These are phyloP conservation scores for Diaporthe sp. DNA, from an alignment of 2,329 filamentous ascomycete genomes.

Conservation along the genomic window DNA sequence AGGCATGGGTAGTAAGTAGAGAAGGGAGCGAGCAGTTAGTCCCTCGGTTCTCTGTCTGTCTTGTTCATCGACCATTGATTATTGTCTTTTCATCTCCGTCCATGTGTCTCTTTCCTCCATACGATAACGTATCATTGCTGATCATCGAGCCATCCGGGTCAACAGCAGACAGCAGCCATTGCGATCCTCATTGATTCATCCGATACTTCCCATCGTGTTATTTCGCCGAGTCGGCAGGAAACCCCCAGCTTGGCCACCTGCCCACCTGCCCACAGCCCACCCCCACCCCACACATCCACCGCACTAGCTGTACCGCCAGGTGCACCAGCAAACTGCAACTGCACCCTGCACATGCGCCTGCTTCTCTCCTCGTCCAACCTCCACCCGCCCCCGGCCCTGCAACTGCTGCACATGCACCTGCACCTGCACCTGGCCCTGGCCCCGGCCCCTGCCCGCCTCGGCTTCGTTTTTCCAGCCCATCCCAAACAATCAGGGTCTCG, in stretches of 20 bases:
- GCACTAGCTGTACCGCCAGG: not conserved
- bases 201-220: not conserved
- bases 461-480: constrained; percentile 27
- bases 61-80: too few relatives aligned
- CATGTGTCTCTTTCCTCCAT: too few relatives aligned
- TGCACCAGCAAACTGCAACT: not conserved
- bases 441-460: constrained; percentile 16
- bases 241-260: not conserved
- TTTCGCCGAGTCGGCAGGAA: not conserved
- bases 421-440: too few relatives aligned
- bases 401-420: constrained; percentile 6
- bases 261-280: not conserved
- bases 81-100: too few relatives aligned
- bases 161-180: not conserved
- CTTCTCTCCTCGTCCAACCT: not conserved
- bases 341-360: not conserved
- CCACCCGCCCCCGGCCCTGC: not conserved
- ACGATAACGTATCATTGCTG: not conserved
- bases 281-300: constrained; percentile 6
- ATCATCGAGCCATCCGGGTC: not conserved
- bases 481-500: constrained; percentile 29
- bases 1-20: too few relatives aligned
- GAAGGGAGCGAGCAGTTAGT: not conserved
- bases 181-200: not conserved
- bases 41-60: not conserved